Conservation (phyloP, 176 grass and related monocot genomes). For the Bolboschoenus planiculmis region DNA sequence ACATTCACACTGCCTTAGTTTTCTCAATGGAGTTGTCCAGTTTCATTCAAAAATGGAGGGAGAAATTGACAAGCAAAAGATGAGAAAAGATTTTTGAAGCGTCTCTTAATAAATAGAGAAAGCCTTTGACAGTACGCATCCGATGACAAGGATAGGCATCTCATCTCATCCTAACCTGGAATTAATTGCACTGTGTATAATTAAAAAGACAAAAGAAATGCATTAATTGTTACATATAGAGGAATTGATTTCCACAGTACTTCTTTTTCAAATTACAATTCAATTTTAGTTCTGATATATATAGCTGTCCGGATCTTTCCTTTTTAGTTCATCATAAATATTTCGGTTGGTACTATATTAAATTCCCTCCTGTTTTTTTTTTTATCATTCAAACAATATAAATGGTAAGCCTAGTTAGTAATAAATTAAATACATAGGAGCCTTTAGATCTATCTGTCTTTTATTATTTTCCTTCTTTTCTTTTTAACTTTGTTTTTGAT, state of each 20-base stretch:
- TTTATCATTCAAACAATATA: not conserved
- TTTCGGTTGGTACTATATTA: not conserved
- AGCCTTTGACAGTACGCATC: constrained; percentile 18
- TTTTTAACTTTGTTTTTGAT: not conserved
- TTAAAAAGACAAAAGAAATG: not conserved
- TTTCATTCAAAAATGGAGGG: not conserved
- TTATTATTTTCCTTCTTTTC: not conserved
- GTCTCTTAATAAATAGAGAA: not conserved
- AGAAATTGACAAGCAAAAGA: not conserved
- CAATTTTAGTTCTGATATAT: not conserved
- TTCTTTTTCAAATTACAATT: not conserved
- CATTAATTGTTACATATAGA: constrained; percentile 1
- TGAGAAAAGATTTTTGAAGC: too few species aligned
- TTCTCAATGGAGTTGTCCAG: not conserved
- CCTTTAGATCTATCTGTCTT: not conserved
- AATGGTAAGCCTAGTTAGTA: not conserved
- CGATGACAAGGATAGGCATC: constrained; percentile 3
- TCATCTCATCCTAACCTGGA: not conserved
- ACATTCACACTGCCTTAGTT: not conserved
- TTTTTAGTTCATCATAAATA: not conserved
- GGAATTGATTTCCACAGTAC: not conserved
- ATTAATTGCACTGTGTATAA: not conserved
- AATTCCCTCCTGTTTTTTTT: not conserved
- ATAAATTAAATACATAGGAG: not conserved
- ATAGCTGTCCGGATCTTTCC: not conserved